These are phyloP conservation scores for Mortierella polycephala DNA, from an alignment of 371 early-diverging fungal genomes.

Conservation along the genomic window DNA sequence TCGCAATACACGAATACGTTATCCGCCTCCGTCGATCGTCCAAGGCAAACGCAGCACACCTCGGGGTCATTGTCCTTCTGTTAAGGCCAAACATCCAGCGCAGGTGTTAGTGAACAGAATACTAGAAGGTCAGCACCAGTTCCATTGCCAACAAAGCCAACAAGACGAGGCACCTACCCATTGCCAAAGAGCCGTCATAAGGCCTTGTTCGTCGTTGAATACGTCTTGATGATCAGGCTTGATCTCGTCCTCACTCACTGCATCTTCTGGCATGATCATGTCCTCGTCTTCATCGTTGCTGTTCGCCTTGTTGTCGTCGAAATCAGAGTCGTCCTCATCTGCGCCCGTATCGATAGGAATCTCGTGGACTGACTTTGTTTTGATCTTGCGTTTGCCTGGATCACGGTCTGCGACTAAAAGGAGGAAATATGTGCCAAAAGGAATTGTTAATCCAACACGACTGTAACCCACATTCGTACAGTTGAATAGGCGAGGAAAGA, in stretches of 20 bases:
- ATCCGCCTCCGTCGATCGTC: constrained; percentile 54
- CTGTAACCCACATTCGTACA: background rate
- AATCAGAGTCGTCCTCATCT: constrained; percentile 53
- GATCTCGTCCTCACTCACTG: constrained; percentile 39
- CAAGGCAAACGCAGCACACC: constrained; percentile 63
- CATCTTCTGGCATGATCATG: constrained; percentile 45
- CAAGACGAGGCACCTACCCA: constrained; percentile 25
- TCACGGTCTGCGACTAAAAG: constrained; percentile 51
- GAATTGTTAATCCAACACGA: background rate
- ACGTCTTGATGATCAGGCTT: constrained; percentile 27
- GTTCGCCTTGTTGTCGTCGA: constrained; percentile 40
- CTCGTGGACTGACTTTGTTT: constrained; percentile 48
- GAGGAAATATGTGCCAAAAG: background rate
- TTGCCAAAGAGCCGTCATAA: constrained; percentile 48
- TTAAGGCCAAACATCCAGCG: background rate
- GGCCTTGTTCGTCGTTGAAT: constrained; percentile 43
- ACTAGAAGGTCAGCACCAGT: background rate
- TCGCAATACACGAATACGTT: constrained; percentile 64
- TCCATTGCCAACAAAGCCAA: background rate
- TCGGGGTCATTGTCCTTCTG: constrained; percentile 61
- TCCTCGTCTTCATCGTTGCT: constrained; percentile 52
- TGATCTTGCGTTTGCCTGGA: constrained; percentile 54
- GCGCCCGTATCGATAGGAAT: constrained; percentile 47
- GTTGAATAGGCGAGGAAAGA: background rate
- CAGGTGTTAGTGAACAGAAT: background rate